Evolutionary conservation across 305 asterid species (phyloP).

Genomic region (Solanum hybrid): DNA sequence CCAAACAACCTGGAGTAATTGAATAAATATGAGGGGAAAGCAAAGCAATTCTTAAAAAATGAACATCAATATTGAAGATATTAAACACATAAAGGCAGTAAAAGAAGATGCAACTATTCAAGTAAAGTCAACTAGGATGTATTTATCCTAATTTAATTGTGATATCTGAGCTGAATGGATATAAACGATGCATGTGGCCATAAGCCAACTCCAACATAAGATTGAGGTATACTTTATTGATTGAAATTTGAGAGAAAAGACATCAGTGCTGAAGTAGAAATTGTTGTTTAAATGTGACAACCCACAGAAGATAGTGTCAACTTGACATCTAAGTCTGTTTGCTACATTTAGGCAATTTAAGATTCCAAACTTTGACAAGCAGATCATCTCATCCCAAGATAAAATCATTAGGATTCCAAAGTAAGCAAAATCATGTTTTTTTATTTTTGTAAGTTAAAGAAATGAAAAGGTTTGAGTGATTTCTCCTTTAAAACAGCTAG

Average conservation of each 20-base stretch:
- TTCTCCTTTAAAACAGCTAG: not conserved
- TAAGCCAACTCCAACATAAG: not conserved
- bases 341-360: not conserved
- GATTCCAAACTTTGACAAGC: not conserved
- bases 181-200: not conserved
- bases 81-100: not conserved
- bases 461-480: not conserved
- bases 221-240: not conserved
- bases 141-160: not conserved
- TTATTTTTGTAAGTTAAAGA: not conserved
- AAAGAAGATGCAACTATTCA: not conserved
- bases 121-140: not conserved
- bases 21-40: not conserved
- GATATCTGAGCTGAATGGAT: not conserved
- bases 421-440: not conserved
- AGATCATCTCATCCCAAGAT: not conserved
- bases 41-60: not conserved
- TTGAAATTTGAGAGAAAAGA: not conserved
- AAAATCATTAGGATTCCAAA: not conserved
- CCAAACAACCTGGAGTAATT: slow-evolving; percentile 18
- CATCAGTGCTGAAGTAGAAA: not conserved
- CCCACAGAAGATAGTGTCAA: not conserved
- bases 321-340: not conserved
- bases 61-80: not conserved
- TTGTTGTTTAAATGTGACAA: not conserved